A percentile compares a stretch with the other conserved stretches of the same genome.
Conservation (phyloP, 1,284 basidiomycete species). For the Pseudozyma sp. region DNA sequence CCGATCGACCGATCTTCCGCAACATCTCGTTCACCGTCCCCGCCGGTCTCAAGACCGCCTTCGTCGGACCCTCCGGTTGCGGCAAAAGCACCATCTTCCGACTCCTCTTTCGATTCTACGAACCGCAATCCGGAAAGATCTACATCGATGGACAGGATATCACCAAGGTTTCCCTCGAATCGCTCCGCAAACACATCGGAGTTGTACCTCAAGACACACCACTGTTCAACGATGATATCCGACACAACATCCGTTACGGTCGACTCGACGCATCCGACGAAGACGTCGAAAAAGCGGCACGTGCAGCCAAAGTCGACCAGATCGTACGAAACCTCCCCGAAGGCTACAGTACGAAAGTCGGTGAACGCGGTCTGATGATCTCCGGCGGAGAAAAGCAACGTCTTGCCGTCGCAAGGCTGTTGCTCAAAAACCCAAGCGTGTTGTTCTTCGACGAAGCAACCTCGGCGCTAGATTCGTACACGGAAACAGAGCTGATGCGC, state of each 20-base stretch:
- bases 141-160: slow-evolving; percentile 89
- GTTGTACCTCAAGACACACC: slow-evolving; percentile 98
- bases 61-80: slow-evolving; percentile 95
- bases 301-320: slow-evolving; percentile 86
- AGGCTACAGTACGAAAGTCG: slow-evolving; percentile 89
- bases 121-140: slow-evolving; percentile 83
- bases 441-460: slow-evolving; percentile 99
- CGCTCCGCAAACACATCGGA: slow-evolving; percentile 81
- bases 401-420: slow-evolving; percentile 88
- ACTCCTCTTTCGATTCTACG: slow-evolving; percentile 93
- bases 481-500: slow-evolving; percentile 92
- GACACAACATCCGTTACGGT: slow-evolving; percentile 95
- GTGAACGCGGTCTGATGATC: slow-evolving; percentile 96
- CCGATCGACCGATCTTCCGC: slow-evolving; percentile 87
- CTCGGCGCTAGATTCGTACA: slow-evolving; percentile 91
- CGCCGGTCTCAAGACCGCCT: slow-evolving; percentile 92
- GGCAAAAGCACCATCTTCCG: slow-evolving; percentile 98
- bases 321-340: slow-evolving; percentile 84
- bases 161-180: slow-evolving; percentile 78
- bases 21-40: slow-evolving; percentile 84
- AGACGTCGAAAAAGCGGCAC: slow-evolving; percentile 84
- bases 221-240: slow-evolving; percentile 91
- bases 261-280: slow-evolving; percentile 87
- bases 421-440: slow-evolving; percentile 93
- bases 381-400: slow-evolving; percentile 98